Evolutionary conservation across 441 rosid species (phyloP), one percentile per base, ranked within the genome.

Genomic region (Geranium incanum): DNA sequence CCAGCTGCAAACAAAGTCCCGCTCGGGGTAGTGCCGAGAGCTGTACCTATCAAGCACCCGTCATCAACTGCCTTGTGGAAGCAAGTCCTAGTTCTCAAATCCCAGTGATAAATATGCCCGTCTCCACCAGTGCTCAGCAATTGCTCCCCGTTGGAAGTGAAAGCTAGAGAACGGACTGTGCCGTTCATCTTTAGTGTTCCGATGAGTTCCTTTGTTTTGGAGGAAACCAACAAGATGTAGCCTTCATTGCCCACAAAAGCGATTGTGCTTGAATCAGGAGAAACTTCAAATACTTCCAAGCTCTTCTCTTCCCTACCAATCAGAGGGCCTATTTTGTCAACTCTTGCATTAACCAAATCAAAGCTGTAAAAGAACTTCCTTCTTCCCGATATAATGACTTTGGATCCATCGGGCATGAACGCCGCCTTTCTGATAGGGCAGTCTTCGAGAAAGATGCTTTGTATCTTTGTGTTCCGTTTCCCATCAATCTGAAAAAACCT

Each of bases 281-380:
- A 93, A 9, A 89, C 88, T 79, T 90, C 98, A 69, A 93, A 91
- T 60, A 66, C 68, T 83, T 93, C 97, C 89, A 91, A 83, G 86
- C 98, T 93, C 83, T 84, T 89, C 84, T 93, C 98, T 72, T 93
- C 96, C 80, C 95, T 86, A 70, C 98, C 98, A 66, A 91, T 93
- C 38, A 93, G 82, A 3, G 95, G 97, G 3, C 97, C 95, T 48
- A 87, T 87, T 78, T 89, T 93, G 78, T 89, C 90, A 39, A 91
- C 86, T 75, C 72, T 82, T 2, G 93, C 97, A 67, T 87, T 82
- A 84, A 86, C 89, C 21, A 93, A 78, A 87, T 93, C 96, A 82
- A 93, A 89, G 80, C 87, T 85, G 83, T 91, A 91, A 74, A 93
- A 93, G 83, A 84, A 91, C 75, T 89, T 93, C 75, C 97, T 89